These are phyloP conservation scores for Chytridiales sp. DNA, from an alignment of 371 early-diverging fungal species.

Conservation along the genomic window DNA sequence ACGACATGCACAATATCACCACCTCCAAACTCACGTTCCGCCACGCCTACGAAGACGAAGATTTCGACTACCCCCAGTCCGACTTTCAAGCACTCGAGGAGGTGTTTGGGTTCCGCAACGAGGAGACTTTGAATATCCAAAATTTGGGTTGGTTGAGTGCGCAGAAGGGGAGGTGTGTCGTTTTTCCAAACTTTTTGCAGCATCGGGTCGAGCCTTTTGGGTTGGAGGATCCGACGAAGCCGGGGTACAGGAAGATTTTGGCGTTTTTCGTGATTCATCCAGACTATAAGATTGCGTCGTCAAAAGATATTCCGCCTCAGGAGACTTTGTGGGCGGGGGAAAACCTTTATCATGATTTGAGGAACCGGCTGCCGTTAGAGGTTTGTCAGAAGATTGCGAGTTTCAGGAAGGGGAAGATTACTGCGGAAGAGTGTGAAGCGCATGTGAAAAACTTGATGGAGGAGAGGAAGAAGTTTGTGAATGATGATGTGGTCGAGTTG, in stretches of 20 bases:
- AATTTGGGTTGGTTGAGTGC: background rate
- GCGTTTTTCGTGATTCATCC: slow-evolving; percentile 55
- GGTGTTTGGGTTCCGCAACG: slow-evolving; percentile 15
- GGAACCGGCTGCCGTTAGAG: slow-evolving; percentile 7
- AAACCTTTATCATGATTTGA: background rate
- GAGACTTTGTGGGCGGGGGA: slow-evolving; percentile 29
- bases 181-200: slow-evolving; percentile 65
- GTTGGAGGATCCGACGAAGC: slow-evolving; percentile 47
- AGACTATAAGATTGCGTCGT: slow-evolving; percentile 27
- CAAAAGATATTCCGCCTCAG: slow-evolving; percentile 45
- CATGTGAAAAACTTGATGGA: too few species aligned
- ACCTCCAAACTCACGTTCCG: background rate
- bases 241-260: slow-evolving; percentile 54
- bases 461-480: too few species aligned
- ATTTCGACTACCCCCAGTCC: slow-evolving; percentile 12
- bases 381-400: background rate
- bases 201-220: slow-evolving; percentile 51
- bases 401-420: background rate
- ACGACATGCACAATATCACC: slow-evolving; percentile 8
- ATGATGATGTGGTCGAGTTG: too few species aligned
- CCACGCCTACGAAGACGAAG: background rate
- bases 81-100: slow-evolving; percentile 14
- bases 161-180: slow-evolving; percentile 48
- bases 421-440: too few species aligned
- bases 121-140: background rate